phyloP scores from a whole-genome alignment of 192 early-diverging fungal genomes.

The Dimargaris cristalligena region DNA sequence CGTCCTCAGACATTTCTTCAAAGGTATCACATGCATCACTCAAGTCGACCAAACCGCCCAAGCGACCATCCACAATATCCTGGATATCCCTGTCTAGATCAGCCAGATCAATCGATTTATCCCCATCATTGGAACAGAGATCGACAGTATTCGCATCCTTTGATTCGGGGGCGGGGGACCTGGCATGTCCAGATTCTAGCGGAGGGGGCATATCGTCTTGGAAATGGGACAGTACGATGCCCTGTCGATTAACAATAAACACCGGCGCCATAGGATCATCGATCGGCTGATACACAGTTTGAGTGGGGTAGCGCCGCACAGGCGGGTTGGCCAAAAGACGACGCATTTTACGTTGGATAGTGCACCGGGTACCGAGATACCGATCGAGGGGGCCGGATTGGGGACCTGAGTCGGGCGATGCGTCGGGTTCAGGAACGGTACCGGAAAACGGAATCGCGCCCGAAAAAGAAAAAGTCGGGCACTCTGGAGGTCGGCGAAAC shows the following conservation, averaged over 20 bases:
- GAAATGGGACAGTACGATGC: background rate
- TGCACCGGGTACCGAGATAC: background rate
- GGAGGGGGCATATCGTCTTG: no score
- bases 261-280: background rate
- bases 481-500: background rate
- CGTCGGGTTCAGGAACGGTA: no score
- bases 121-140: background rate
- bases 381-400: background rate
- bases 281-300: background rate
- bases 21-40: no score
- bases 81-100: background rate
- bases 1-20: background rate
- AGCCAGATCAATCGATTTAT: background rate
- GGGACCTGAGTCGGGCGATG: background rate
- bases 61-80: background rate
- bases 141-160: background rate
- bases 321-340: background rate
- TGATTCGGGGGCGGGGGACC: background rate
- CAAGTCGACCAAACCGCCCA: no score
- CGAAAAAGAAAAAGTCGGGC: no score
- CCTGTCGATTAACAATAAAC: conserved; percentile 4
- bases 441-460: no score
- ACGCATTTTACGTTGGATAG: background rate
- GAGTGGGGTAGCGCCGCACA: background rate
- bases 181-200: no score